Evolutionary conservation across 371 early-diverging fungal species (phyloP).

Genomic region (Chytridium lagenaria): DNA sequence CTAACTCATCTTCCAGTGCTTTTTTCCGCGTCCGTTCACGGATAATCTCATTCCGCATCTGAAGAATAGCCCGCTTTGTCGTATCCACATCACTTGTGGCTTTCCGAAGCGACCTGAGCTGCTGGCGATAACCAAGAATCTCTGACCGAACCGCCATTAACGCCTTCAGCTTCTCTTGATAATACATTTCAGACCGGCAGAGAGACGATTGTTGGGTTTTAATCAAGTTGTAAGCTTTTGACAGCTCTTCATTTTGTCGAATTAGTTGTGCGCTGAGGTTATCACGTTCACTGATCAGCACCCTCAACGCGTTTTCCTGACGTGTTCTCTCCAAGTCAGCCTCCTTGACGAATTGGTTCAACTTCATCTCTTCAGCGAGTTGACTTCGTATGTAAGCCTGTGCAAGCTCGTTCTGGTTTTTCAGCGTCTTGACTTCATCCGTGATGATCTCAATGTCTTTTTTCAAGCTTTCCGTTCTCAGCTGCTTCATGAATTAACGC

Average conservation of each 20-base stretch:
- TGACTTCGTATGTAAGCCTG: slow-evolving; percentile 58
- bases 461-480: slow-evolving; percentile 51
- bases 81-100: slow-evolving; percentile 35
- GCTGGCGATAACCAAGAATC: slow-evolving; percentile 31
- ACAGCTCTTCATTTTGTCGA: slow-evolving; percentile 58
- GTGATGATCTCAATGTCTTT: slow-evolving; percentile 57
- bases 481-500: slow-evolving; percentile 49
- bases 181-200: slow-evolving; percentile 51
- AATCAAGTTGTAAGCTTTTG: slow-evolving; percentile 56
- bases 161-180: slow-evolving; percentile 44
- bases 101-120: slow-evolving; percentile 27
- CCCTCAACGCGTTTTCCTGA: slow-evolving; percentile 54
- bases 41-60: slow-evolving; percentile 50
- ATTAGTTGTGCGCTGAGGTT: slow-evolving; percentile 57
- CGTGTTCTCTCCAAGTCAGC: slow-evolving; percentile 58
- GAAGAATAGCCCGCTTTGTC: slow-evolving; percentile 38
- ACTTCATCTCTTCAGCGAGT: slow-evolving; percentile 55
- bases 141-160: slow-evolving; percentile 28
- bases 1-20: slow-evolving; percentile 61
- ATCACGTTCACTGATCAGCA: slow-evolving; percentile 55
- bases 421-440: slow-evolving; percentile 57
- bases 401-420: slow-evolving; percentile 59
- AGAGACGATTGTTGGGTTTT: slow-evolving; percentile 54
- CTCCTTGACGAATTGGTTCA: slow-evolving; percentile 63
- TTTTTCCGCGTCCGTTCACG: slow-evolving; percentile 54